Conservation (phyloP, 495 filamentous ascomycete genomes). For the Lasiosphaeria miniovina region DNA sequence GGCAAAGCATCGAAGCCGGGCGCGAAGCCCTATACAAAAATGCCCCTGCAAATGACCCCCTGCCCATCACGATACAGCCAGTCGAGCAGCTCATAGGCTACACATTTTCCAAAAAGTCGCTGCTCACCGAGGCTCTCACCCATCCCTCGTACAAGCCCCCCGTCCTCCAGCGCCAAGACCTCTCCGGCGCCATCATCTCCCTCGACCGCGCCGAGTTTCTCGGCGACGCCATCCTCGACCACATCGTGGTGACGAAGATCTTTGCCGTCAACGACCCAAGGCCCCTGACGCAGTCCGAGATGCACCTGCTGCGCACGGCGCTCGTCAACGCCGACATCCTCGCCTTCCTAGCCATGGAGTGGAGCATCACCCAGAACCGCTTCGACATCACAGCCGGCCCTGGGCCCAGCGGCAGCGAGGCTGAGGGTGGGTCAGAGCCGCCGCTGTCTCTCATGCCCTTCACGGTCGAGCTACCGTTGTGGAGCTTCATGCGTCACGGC, state of each 20-base stretch:
- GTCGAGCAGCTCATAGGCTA: constrained; percentile 66
- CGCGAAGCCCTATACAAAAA: constrained; percentile 32
- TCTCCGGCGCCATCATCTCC: constrained; percentile 48
- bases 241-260: constrained; percentile 57
- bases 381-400: constrained; percentile 6
- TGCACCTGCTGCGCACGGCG: constrained; percentile 73
- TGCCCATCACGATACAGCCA: constrained; percentile 28
- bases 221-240: constrained; percentile 84
- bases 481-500: constrained; percentile 65
- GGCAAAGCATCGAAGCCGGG: constrained; percentile 42
- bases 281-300: constrained; percentile 56
- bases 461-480: constrained; percentile 48
- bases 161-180: neutral
- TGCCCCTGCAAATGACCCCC: constrained; percentile 25
- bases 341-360: constrained; percentile 75
- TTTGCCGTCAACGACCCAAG: constrained; percentile 27
- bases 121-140: constrained; percentile 83
- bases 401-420: neutral
- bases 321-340: constrained; percentile 83
- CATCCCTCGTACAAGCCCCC: constrained; percentile 63
- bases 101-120: constrained; percentile 62
- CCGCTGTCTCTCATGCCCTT: constrained; percentile 7
- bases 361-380: constrained; percentile 33
- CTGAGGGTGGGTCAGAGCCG: neutral
- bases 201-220: constrained; percentile 90